Evolutionary conservation across 2,329 filamentous ascomycete species (phyloP).

Genomic region (Aspergillus sclerotialis): DNA sequence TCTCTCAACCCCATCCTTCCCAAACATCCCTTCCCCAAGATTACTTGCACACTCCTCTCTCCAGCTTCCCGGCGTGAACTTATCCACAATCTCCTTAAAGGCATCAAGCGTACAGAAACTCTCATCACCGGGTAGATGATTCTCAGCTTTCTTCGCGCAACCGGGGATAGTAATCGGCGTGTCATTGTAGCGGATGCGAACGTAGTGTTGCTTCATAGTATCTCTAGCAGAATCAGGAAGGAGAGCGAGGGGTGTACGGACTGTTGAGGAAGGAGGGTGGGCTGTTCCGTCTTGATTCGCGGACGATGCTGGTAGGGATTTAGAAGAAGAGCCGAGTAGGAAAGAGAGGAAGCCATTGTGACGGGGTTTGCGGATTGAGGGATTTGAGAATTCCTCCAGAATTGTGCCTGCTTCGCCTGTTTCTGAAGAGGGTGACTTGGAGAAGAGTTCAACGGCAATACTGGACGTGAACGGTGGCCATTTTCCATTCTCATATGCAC

Average conservation of each 20-base stretch:
- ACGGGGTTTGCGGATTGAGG: constrained; percentile 12
- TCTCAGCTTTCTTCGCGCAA: constrained; percentile 62
- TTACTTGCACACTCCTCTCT: constrained; percentile 54
- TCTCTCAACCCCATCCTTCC: constrained; percentile 32
- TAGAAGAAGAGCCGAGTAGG: constrained; percentile 14
- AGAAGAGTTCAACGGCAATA: constrained; percentile 85
- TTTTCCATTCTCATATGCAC: constrained; percentile 59
- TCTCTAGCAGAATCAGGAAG: constrained; percentile 22
- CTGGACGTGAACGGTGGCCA: constrained; percentile 96
- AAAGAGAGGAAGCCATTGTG: constrained; percentile 26
- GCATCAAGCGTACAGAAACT: constrained; percentile 86
- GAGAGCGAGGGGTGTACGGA: constrained; percentile 25
- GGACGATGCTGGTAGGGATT: constrained; percentile 3
- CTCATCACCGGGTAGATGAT: constrained; percentile 79
- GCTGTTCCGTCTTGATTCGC: constrained; percentile 6
- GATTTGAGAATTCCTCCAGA: constrained; percentile 19
- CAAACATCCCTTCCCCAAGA: constrained; percentile 48
- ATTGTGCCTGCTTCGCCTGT: constrained; percentile 10
- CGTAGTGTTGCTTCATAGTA: constrained; percentile 61
- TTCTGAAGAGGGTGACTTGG: constrained; percentile 37
- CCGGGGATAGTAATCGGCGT: constrained; percentile 72
- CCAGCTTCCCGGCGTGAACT: constrained; percentile 80
- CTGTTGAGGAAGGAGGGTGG: constrained; percentile 20
- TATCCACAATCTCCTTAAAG: constrained; percentile 89
- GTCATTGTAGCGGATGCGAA: constrained; percentile 89